phyloP scores from a whole-genome alignment of 2,329 filamentous ascomycete genomes.

The Colletotrichum lindemuthianum region DNA sequence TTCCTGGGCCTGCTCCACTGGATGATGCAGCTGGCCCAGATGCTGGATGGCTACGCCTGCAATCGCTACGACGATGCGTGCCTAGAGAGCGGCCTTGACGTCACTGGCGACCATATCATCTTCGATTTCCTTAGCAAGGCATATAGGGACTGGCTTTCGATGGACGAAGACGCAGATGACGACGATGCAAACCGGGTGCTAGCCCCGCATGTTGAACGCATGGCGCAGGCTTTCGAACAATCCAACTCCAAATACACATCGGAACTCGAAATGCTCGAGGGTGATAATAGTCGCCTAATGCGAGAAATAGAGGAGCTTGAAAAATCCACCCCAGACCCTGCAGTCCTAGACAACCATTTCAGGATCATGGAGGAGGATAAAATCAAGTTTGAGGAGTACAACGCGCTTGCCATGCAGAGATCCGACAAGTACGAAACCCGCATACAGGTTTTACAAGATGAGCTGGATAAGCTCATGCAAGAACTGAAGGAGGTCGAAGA shows the following conservation, averaged over 20 bases:
- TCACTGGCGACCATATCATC: constrained; percentile 90
- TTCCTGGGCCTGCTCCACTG: constrained; percentile 95
- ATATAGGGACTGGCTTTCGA: constrained; percentile 92
- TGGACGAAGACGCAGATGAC: constrained; percentile 88
- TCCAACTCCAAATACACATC: constrained; percentile 86
- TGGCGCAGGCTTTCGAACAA: constrained; percentile 87
- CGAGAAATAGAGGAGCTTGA: constrained; percentile 91
- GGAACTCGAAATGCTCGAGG: constrained; percentile 86
- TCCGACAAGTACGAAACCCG: constrained; percentile 89
- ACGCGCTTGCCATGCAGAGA: constrained; percentile 82
- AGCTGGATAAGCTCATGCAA: constrained; percentile 79
- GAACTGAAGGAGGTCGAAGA: constrained; percentile 85
- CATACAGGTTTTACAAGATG: constrained; percentile 84
- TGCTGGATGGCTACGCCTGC: constrained; percentile 84
- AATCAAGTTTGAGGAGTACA: constrained; percentile 95
- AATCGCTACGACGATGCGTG: constrained; percentile 92
- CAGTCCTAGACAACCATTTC: constrained; percentile 87
- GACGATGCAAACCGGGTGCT: constrained; percentile 84
- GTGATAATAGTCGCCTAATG: constrained; percentile 81
- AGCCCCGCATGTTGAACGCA: constrained; percentile 83
- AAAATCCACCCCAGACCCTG: constrained; percentile 84
- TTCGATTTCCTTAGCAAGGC: constrained; percentile 91
- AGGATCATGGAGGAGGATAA: constrained; percentile 95
- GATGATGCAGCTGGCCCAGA: constrained; percentile 98
- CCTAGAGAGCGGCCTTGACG: constrained; percentile 86